phyloP scores from a whole-genome alignment of 2,329 filamentous ascomycete genomes.

The Ascochyta rabiei region DNA sequence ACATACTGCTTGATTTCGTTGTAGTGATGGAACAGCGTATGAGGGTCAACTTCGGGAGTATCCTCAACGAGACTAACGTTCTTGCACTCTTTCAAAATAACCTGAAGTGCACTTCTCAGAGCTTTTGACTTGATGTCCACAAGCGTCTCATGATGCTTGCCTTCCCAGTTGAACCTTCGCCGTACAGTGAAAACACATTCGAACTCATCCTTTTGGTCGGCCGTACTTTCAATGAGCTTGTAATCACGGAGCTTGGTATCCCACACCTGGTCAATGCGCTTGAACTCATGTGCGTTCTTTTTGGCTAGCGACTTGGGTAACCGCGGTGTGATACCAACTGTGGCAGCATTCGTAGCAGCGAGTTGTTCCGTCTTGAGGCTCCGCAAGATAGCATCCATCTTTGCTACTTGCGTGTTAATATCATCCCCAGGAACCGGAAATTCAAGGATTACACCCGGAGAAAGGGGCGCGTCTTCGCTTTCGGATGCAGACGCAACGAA shows the following conservation, averaged over 20 bases:
- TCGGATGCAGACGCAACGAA: slow-evolving; percentile 14
- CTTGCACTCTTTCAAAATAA: slow-evolving; percentile 77
- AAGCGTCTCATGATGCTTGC: slow-evolving; percentile 74
- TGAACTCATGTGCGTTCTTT: slow-evolving; percentile 63
- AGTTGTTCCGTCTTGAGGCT: slow-evolving; percentile 26
- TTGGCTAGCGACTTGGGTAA: slow-evolving; percentile 28
- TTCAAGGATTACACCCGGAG: slow-evolving; percentile 3
- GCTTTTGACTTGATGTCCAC: slow-evolving; percentile 87
- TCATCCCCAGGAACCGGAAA: slow-evolving; percentile 16
- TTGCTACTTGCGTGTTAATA: slow-evolving; percentile 23
- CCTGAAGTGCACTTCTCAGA: slow-evolving; percentile 71
- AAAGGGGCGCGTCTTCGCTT: background rate
- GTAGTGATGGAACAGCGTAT: slow-evolving; percentile 66
- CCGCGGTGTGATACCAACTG: slow-evolving; percentile 17
- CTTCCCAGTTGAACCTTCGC: slow-evolving; percentile 82
- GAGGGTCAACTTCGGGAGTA: slow-evolving; percentile 65
- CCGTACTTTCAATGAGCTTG: slow-evolving; percentile 70
- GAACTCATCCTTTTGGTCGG: slow-evolving; percentile 71
- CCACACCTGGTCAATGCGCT: slow-evolving; percentile 69
- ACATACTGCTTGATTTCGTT: slow-evolving; percentile 71
- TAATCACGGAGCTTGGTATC: slow-evolving; percentile 58
- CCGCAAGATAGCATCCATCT: slow-evolving; percentile 18
- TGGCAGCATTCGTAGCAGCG: slow-evolving; percentile 16
- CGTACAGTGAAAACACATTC: slow-evolving; percentile 81
- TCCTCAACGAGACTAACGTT: slow-evolving; percentile 82